These are phyloP conservation scores for Funneliformis caledonium DNA, from an alignment of 371 early-diverging fungal genomes.

Conservation along the genomic window DNA sequence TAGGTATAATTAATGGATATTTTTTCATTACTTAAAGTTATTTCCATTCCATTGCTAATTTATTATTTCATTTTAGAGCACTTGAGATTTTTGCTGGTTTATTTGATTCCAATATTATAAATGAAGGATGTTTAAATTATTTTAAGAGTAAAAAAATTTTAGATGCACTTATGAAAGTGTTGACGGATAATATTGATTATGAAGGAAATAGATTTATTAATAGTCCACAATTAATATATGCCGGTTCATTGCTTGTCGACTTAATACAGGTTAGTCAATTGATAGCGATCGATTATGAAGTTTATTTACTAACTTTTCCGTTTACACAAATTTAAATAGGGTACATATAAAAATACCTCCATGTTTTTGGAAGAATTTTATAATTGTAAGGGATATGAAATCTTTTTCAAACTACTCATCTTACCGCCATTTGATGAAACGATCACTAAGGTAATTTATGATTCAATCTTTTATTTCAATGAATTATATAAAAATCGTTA, in stretches of 20 bases:
- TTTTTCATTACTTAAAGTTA: not conserved
- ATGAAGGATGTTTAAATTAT: conserved; percentile 27
- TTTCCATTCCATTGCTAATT: not conserved
- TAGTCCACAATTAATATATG: conserved; percentile 22
- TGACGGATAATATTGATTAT: conserved; percentile 27
- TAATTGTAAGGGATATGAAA: conserved; percentile 50
- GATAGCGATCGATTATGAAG: not conserved
- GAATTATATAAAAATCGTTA: not conserved
- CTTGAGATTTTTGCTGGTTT: conserved; percentile 45
- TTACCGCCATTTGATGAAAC: conserved; percentile 50
- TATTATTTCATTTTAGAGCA: not conserved
- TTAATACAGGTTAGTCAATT: not conserved
- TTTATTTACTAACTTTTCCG: not conserved
- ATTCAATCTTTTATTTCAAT: not conserved
- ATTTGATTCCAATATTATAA: conserved; percentile 28
- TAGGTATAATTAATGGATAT: conserved; percentile 38
- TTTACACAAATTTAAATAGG: conserved; percentile 26
- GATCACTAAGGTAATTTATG: conserved; percentile 49
- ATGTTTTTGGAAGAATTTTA: conserved; percentile 55
- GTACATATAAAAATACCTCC: conserved; percentile 45
- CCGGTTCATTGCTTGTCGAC: conserved; percentile 42
- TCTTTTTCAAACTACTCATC: conserved; percentile 49
- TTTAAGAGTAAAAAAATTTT: conserved; percentile 39
- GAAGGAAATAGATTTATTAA: conserved; percentile 11
- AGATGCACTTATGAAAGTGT: conserved; percentile 25